Evolutionary conservation across 495 filamentous ascomycete species (phyloP), one percentile per base, ranked within the genome.

Genomic region (Cryomyces antarcticus): DNA sequence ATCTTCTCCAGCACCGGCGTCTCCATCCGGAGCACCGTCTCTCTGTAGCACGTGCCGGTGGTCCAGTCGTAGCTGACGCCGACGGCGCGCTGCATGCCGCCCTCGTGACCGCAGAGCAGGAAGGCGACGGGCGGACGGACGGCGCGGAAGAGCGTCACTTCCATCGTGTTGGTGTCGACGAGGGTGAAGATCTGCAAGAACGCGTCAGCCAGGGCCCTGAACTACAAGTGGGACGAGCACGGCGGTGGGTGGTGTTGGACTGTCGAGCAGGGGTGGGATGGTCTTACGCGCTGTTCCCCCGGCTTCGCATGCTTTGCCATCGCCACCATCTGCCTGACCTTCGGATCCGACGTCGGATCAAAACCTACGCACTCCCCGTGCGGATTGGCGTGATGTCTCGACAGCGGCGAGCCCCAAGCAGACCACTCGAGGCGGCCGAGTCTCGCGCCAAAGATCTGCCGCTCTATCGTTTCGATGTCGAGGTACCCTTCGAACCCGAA

Each of bases 71-170:
- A 58, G 12, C 44, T 49, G 46, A 61, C 64, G 7, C 54, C 36
- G n/a, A 66, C 44, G 5, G 55, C 60, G 13, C 61, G 49, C 44
- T 57, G 47, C 61, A 64, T 65, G 37, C 61, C 64, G 13, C 62
- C 64, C 46, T 62, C 62, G 10, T 44, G 41, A 10, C 60, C 64
- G 37, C 49, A 57, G 37, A 64, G 39, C 28, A 66, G 40, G 27
- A 58, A 51, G 27, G 52, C 57, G 9, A 54, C 49, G 13, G 62
- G 64, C n/a, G 56, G 64, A 29, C 55, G 48, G 29, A 47, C 52
- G 13, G 61, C 64, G 6, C 38, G 29, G 44, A 65, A 60, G 6
- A 58, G 44, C 2, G 49, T 63, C 29, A 58, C 62, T 39, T 46
- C 60, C 64, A 55, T 55, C 5, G 44, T 50, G 28, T 41, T 29